Base-by-base conservation (phyloP, 2,329 filamentous ascomycete genomes). In the Cercospora sp. region DNA sequence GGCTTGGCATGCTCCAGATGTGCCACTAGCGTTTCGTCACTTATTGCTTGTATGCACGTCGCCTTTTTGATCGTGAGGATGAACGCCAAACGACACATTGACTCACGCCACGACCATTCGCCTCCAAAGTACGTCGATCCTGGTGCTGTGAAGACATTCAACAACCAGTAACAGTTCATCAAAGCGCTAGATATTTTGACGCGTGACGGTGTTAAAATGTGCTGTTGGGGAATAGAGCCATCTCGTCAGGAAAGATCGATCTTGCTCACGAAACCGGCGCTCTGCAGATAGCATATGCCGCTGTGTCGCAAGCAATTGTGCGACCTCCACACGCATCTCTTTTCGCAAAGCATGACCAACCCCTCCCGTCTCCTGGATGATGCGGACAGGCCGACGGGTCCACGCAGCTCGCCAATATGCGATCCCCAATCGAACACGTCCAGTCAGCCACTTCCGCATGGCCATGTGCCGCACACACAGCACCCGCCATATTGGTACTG, bases 11-110 rank as follows among this genome's bases (percentile, higher is more conserved):
- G 31, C 28, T 59, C 55, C 30, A 5, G 12, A 59, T 33, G 16
- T 20, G 55, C 28, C 55, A 28, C 55, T 59, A 36, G 55, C 30
- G 55, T 31, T 59, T 59, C 55, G 28, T 20, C 18, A 59, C n/a
- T 20, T 59, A 36, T 36, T 59, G 55, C 55, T 59, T 59, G 55
- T 59, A 59, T 59, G 55, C 55, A 36, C 55, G 55, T 36, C 55
- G 55, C 55, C 55, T 23, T 33, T 59, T 59, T 59, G 55, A 33
- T 59, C 28, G 18, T 18, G 55, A 12, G 26, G 26, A 23, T 20
- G 12, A 30, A 58, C 53, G 45, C 45, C 45, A 51, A 51, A 20
- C 10, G 20, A 23, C 45, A 51, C 48, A 53, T 53, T 53, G 48
- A 53, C 48, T 53, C 23, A 26, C 48, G 23, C 48, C 48, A 16